Base-by-base conservation (phyloP, 495 filamentous ascomycete species). In the Aspergillus conjunctus region DNA sequence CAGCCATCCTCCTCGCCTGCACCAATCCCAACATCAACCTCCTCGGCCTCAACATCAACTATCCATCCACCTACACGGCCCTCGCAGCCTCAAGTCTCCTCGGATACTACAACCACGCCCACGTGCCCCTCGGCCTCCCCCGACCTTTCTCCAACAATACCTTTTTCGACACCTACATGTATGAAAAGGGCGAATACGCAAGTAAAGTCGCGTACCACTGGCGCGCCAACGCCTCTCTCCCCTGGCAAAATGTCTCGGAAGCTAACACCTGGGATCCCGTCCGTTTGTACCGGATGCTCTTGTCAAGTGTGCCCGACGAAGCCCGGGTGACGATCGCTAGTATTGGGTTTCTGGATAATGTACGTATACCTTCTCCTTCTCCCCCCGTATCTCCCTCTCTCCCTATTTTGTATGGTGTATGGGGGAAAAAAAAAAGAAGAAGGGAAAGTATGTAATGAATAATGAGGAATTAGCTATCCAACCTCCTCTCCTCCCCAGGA, bases 31-130 rank as follows among this genome's bases (percentile, higher is more conserved):
- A 4, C 4, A 32, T 52, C 9, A n/a, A 75, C 54, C 66, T 81
- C 1, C 69, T 79, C 2, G 79, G 72, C 7, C 72, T 83, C 31
- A 75, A 72, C 46, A 21, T 81, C 60, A 81, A 80, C 51, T 71
- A 73, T 17, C 68, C 72, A 3, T 80, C 78, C 0, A 61, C 64
- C 0, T 81, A 73, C 59, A 75, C 77, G 7, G 77, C 74, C 7
- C 65, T 79, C 2, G 68, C 77, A 5, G 71, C 67, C 4, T 79
- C 72, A 9, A 75, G 68, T 2, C 70, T 81, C 43, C 61, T 79
- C 4, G 71, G 74, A 3, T 73, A 81, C 60, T 80, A 80, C 37
- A 72, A 73, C 7, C 69, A 69, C 17, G 56, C 55, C 0, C 10
- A 68, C 18, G 61, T 75, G 14, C 76, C 78, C 0, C 72, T 83